These are phyloP conservation scores for Cyclanthera cordifolia DNA, from an alignment of 306 rosid species.

Conservation along the genomic window DNA sequence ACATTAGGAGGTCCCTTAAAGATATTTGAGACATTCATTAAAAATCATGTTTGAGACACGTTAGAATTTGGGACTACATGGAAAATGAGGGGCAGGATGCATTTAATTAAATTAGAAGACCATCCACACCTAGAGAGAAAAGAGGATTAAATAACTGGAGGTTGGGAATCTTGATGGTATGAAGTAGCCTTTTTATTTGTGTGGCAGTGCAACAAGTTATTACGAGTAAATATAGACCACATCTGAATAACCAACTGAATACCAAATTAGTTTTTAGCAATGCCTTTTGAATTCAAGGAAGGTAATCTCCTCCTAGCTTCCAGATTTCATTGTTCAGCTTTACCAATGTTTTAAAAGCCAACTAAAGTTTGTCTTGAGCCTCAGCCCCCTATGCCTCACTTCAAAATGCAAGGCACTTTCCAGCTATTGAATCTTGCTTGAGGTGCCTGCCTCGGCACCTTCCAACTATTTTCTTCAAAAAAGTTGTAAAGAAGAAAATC, in stretches of 20 bases:
- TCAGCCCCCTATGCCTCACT: too few species aligned
- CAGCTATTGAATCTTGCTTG: too few species aligned
- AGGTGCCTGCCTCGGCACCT: too few species aligned
- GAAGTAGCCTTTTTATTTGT: background rate
- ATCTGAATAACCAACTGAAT: background rate
- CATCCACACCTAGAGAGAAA: background rate
- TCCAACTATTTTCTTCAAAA: too few species aligned
- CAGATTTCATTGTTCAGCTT: background rate
- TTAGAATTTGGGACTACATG: background rate
- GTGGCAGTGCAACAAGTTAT: background rate
- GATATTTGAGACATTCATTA: background rate
- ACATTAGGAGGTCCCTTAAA: background rate
- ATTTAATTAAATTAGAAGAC: background rate
- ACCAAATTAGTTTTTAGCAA: background rate
- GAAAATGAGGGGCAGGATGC: background rate
- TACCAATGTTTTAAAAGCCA: too few species aligned
- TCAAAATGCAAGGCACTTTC: too few species aligned
- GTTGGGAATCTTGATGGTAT: background rate
- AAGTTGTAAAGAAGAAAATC: too few species aligned
- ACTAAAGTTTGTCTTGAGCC: too few species aligned
- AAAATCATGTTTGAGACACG: background rate
- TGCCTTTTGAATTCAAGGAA: background rate
- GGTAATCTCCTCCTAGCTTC: background rate
- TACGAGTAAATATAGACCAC: background rate
- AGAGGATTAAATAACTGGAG: background rate